Conservation (phyloP, 495 filamentous ascomycete genomes). For the Thermochaetoides thermophila region DNA sequence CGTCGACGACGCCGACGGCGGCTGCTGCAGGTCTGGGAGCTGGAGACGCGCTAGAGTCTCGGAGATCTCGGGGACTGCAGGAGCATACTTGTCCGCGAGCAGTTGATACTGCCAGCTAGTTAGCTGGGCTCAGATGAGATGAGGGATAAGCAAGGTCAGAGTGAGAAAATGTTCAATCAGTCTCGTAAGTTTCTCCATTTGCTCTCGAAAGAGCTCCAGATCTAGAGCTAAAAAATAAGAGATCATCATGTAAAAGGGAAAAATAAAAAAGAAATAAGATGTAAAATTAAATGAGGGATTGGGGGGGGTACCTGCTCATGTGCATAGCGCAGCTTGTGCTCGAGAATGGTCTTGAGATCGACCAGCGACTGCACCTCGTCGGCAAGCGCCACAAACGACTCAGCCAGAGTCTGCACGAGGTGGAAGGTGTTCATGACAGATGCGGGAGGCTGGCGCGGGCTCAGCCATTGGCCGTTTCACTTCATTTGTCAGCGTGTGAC, state of each 20-base stretch:
- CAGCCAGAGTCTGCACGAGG: conserved; percentile 34
- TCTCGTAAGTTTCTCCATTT: conserved; percentile 35
- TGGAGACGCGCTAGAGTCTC: conserved; percentile 40
- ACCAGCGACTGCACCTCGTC: conserved; percentile 41
- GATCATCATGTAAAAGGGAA: conserved; percentile 34
- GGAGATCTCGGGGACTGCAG: conserved; percentile 34
- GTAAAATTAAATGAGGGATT: neutral
- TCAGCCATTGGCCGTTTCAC: no score
- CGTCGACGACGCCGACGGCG: conserved; percentile 28
- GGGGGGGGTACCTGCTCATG: conserved; percentile 47
- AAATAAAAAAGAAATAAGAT: conserved; percentile 7
- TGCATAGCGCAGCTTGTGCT: conserved; percentile 43
- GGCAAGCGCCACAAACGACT: conserved; percentile 50
- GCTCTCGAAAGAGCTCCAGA: conserved; percentile 40
- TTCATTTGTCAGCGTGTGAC: conserved; percentile 9
- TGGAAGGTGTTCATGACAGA: conserved; percentile 27
- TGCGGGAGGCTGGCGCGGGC: conserved; percentile 3
- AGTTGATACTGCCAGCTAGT: conserved; percentile 31
- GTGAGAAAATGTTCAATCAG: conserved; percentile 13
- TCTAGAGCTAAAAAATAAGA: conserved; percentile 51
- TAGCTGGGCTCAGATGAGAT: conserved; percentile 6
- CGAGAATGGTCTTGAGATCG: conserved; percentile 38
- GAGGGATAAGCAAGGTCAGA: conserved; percentile 15
- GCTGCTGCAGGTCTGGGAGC: conserved; percentile 34
- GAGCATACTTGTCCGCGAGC: conserved; percentile 43